Conservation (phyloP, 768 basidiomycete genomes). For the Trametes gibbosa region DNA sequence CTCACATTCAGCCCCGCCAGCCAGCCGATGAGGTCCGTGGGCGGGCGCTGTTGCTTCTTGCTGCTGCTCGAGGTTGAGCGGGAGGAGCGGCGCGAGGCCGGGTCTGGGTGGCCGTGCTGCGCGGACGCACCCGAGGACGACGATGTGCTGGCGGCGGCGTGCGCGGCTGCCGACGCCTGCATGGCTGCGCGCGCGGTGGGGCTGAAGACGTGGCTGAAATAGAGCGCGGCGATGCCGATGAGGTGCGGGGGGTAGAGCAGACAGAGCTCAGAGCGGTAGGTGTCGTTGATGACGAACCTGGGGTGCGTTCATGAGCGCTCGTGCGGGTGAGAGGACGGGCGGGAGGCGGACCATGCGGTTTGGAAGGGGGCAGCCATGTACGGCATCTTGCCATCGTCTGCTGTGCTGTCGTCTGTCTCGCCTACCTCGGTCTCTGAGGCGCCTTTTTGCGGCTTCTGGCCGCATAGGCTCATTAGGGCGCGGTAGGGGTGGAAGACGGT, state of each 20-base stretch:
- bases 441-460: conserved; percentile 47
- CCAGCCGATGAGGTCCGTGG: conserved; percentile 74
- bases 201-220: conserved; percentile 80
- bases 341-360: conserved; percentile 73
- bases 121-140: conserved; percentile 3
- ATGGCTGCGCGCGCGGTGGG: conserved; percentile 48
- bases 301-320: not conserved
- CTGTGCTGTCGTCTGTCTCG: conserved; percentile 62
- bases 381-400: conserved; percentile 75
- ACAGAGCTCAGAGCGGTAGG: conserved; percentile 89
- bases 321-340: too few relatives aligned
- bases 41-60: conserved; percentile 32
- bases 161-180: conserved; percentile 28
- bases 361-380: conserved; percentile 77
- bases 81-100: conserved; percentile 51
- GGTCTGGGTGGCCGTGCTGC: conserved; percentile 15
- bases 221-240: conserved; percentile 89
- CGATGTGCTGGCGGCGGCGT: conserved; percentile 16
- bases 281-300: conserved; percentile 97
- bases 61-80: conserved; percentile 38
- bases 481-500: conserved; percentile 94
- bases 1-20: conserved; percentile 86
- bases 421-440: conserved; percentile 54
- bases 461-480: conserved; percentile 76
- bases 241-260: conserved; percentile 95